Base-by-base conservation (phyloP, 2,329 filamentous ascomycete species). In the Monilinia polystroma region DNA sequence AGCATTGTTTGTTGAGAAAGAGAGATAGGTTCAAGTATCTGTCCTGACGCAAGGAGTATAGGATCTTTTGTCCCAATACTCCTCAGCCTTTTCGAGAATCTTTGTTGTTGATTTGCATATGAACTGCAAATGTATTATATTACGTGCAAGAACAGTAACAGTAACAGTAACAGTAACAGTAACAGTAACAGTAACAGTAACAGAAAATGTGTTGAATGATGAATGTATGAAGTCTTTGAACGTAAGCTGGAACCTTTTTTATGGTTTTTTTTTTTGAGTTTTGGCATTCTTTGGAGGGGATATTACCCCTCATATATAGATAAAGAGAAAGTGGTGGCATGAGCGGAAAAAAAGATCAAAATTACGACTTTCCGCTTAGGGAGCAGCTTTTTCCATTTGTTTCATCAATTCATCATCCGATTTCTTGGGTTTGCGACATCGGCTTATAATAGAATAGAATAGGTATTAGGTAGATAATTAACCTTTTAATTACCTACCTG, bases 41-140 rank as follows among this genome's bases (percentile, higher is more conserved):
- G 72, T 82, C 82, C 83, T 84, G 84, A 86, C 84, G 84, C 84
- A 86, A 86, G 84, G 84, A 85, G 84, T 85, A 85, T 83, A 83
- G 83, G 85, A 83, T 83, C 79, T 74, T 71, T 72, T 73, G 75
- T 80, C 20, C 84, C 82, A 83, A 84, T 85, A 85, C 84, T 84
- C 84, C 84, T 86, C 84, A 85, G 84, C 83, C 84, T 82, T 85
- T 80, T 38, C 59, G 63, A 63, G 64, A 68, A 67, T 68, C 54
- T 64, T 58, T 68, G 52, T 55, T 58, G 56, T 55, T 63, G 35
- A 66, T 70, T 68, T 66, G 68, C 72, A 75, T 75, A 63, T 60
- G 64, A 73, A 66, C 57, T 29, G 57, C 29, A 47, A 58, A 60
- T 49, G 3, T 12, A 16, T 6, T 8, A 11, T 29, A 53, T 29